phyloP scores from a whole-genome alignment of 805 yeast genomes.

The Saccharomyces cerevisiae region DNA sequence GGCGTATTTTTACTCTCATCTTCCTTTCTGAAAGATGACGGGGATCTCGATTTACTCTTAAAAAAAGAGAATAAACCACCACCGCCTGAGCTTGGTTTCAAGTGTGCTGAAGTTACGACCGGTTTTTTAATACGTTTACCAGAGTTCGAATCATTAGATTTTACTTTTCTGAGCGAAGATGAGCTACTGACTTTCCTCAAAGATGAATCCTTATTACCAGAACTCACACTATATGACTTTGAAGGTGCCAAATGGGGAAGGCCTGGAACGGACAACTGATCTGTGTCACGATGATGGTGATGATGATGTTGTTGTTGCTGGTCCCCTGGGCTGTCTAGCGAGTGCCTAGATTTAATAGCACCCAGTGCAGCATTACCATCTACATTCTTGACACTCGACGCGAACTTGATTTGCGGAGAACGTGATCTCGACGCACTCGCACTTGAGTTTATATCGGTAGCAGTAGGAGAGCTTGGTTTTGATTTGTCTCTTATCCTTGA shows the following conservation, averaged over 20 bases:
- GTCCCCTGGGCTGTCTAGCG: background rate
- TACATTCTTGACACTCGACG: slow-evolving; percentile 9
- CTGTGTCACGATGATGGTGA: slow-evolving; percentile 1
- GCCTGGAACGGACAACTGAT: background rate
- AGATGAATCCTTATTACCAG: background rate
- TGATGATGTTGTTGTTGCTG: slow-evolving; percentile 2
- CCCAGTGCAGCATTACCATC: slow-evolving; percentile 5
- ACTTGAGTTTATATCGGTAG: background rate
- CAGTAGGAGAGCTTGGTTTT: background rate
- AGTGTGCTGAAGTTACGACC: background rate
- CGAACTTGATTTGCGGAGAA: background rate
- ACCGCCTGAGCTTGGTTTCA: background rate
- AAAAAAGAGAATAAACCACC: slow-evolving; percentile 5
- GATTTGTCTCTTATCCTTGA: slow-evolving; percentile 3
- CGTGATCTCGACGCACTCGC: slow-evolving; percentile 1
- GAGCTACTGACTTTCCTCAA: slow-evolving; percentile 19
- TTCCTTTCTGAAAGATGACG: background rate
- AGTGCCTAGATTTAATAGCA: background rate
- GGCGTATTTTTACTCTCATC: background rate
- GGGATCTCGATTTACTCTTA: background rate
- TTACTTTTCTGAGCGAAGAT: slow-evolving; percentile 3
- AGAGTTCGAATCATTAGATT: slow-evolving; percentile 1
- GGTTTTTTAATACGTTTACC: background rate
- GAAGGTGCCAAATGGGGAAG: background rate
- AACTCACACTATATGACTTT: background rate